Conservation (phyloP, 1,139 yeast genomes). For the Yarrowia galli region DNA sequence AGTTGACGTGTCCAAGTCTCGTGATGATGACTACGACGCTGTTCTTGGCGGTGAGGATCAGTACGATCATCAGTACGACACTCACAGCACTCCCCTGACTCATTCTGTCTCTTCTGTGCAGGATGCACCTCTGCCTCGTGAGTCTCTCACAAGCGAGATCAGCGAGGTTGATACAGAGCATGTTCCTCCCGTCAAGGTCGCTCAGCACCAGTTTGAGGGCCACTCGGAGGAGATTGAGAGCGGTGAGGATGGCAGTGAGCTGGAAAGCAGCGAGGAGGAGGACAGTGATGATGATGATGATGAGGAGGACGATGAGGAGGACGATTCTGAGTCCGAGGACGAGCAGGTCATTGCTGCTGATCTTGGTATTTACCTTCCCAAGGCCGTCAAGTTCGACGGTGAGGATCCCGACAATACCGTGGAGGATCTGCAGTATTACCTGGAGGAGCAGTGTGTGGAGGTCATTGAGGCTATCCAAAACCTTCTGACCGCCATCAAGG, state of each 20-base stretch:
- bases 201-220: constrained; percentile 14
- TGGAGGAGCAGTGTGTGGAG: constrained; percentile 93
- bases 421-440: constrained; percentile 79
- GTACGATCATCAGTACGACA: neutral
- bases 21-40: constrained; percentile 12
- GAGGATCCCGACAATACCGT: constrained; percentile 74
- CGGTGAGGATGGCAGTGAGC: constrained; percentile 40
- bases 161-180: constrained; percentile 22
- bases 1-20: neutral
- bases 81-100: constrained; percentile 24
- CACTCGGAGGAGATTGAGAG: constrained; percentile 18
- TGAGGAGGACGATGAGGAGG: constrained; percentile 9
- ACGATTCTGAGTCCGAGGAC: constrained; percentile 29
- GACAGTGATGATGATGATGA: constrained; percentile 30
- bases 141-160: constrained; percentile 30
- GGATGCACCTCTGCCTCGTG: constrained; percentile 8
- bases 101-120: constrained; percentile 28
- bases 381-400: constrained; percentile 68
- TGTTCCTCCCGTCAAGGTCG: constrained; percentile 9
- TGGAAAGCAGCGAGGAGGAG: constrained; percentile 38
- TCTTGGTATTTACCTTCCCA: constrained; percentile 30
- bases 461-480: constrained; percentile 91
- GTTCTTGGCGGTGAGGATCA: constrained; percentile 17
- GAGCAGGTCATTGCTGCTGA: constrained; percentile 38
- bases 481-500: constrained; percentile 58